These are phyloP conservation scores for Diospyros lotus DNA, from an alignment of 148 eudicot species.

Conservation along the genomic window DNA sequence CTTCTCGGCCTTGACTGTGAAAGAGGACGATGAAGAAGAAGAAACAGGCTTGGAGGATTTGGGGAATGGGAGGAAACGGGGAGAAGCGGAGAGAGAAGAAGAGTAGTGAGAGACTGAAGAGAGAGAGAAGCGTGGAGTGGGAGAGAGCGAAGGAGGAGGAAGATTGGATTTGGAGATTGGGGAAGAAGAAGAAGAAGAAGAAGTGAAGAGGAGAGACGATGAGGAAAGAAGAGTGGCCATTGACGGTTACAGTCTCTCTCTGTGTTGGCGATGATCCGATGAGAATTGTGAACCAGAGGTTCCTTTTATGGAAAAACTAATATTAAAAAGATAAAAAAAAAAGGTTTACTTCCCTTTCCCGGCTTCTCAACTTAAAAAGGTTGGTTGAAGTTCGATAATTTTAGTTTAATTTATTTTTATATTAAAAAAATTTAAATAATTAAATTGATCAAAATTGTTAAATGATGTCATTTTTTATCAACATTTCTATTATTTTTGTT, in stretches of 20 bases:
- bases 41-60: slow-evolving; percentile 19
- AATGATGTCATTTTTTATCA: too few species aligned
- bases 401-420: too few species aligned
- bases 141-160: slow-evolving; percentile 28
- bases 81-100: slow-evolving; percentile 27
- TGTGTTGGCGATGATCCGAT: background rate
- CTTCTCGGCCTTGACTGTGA: slow-evolving; percentile 52
- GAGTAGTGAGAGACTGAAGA: slow-evolving; percentile 18
- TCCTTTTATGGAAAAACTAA: background rate
- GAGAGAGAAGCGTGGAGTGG: slow-evolving; percentile 22
- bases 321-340: too few species aligned
- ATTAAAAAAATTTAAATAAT: too few species aligned
- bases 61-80: slow-evolving; percentile 16
- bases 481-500: too few species aligned
- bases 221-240: slow-evolving; percentile 72
- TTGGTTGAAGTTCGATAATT: too few species aligned
- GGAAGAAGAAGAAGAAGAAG: background rate
- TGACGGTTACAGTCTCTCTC: slow-evolving; percentile 9
- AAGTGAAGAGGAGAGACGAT: slow-evolving; percentile 27
- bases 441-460: too few species aligned
- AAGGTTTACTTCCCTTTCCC: too few species aligned
- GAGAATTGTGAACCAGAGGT: slow-evolving; percentile 13
- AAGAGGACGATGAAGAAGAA: slow-evolving; percentile 30
- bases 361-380: too few species aligned
- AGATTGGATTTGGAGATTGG: slow-evolving; percentile 14